phyloP scores from a whole-genome alignment of 1,139 yeast genomes.

The Geotrichum europaeum region DNA sequence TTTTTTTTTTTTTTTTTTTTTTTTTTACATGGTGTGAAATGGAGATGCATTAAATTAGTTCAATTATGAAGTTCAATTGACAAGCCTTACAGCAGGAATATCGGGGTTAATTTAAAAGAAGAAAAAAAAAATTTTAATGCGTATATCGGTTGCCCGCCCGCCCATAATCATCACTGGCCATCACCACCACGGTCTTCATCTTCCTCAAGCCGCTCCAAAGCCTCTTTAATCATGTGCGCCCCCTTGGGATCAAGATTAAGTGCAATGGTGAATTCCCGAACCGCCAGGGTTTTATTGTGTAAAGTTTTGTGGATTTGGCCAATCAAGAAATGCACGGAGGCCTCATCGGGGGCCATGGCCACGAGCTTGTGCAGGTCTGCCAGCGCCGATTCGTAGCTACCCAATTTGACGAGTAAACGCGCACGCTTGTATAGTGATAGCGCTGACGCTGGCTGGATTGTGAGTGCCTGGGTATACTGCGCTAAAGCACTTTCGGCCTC shows the following conservation, averaged over 20 bases:
- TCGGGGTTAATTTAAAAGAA: no score
- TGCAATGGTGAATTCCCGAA: conserved; percentile 83
- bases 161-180: background rate
- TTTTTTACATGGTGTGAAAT: no score
- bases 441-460: conserved; percentile 79
- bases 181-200: background rate
- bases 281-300: conserved; percentile 69
- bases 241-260: conserved; percentile 92
- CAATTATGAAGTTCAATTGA: no score
- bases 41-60: no score
- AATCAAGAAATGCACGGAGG: conserved; percentile 80
- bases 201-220: conserved; percentile 46
- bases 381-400: conserved; percentile 65
- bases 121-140: background rate
- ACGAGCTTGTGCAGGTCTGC: conserved; percentile 66
- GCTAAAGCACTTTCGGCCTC: conserved; percentile 66
- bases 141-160: background rate
- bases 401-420: conserved; percentile 66
- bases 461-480: conserved; percentile 69
- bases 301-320: conserved; percentile 82
- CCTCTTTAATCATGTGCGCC: conserved; percentile 77
- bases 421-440: conserved; percentile 88
- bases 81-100: no score
- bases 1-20: no score
- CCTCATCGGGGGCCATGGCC: conserved; percentile 86